Evolutionary conservation across 495 filamentous ascomycete genomes (phyloP), one percentile per base, ranked within the genome.

Genomic region (Aspergillus cavernicola): DNA sequence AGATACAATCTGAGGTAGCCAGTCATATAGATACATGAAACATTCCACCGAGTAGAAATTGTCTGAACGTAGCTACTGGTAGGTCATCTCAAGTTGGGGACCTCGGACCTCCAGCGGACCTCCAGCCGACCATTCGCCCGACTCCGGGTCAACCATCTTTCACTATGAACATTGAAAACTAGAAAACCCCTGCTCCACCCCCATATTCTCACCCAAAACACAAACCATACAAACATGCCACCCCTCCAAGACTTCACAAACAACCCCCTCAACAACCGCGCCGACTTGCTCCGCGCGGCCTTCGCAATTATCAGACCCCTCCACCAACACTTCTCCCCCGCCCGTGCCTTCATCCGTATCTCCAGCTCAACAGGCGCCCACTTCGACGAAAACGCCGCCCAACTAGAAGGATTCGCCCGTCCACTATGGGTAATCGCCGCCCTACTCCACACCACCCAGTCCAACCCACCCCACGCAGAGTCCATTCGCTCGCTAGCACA

Each of bases 201-300:
- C n/a, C n/a, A n/a, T n/a, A n/a, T n/a, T n/a, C n/a, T n/a, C n/a
- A n/a, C n/a, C n/a, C n/a, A n/a, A n/a, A n/a, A n/a, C n/a, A n/a
- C n/a, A n/a, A n/a, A n/a, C n/a, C n/a, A n/a, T n/a, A n/a, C n/a
- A 9, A 42, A 33, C 6, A 52, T 52, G 49, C 49, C 49, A 22
- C 49, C 49, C 9, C 49, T 52, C 24, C 9, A 36, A 3, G 37
- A 29, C 24, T 52, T 52, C 49, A 41, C 49, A 8, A 29, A 52
- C n/a, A 52, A 52, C 49, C 49, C 49, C 3, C 38, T 52, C 8
- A 11, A 6, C 10, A 16, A n/a, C 16, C 36, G 49, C 3, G 9
- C 37, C 0, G 36, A 52, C 28, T 15, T 52, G 2, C 16, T 52
- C 26, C 49, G 24, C 24, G 49, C 49, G 11, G 49, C 49, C 7